Conservation (phyloP, 2,329 filamentous ascomycete species). For the Ramularia endophylla region DNA sequence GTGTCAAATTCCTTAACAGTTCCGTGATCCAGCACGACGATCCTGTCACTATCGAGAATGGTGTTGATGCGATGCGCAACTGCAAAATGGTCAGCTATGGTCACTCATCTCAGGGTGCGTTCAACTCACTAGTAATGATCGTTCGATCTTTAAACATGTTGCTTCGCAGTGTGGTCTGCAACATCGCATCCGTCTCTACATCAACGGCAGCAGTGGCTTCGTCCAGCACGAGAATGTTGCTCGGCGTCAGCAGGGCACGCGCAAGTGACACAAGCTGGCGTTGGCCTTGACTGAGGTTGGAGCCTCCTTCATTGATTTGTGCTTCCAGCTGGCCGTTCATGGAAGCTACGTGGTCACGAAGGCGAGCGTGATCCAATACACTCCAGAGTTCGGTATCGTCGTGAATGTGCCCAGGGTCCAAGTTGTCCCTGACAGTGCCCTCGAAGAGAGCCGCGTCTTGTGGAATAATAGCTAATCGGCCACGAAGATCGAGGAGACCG, state of each 20-base stretch:
- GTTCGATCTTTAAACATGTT: constrained; percentile 80
- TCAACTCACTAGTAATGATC: constrained; percentile 70
- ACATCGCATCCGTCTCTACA: constrained; percentile 60
- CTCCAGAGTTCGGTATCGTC: constrained; percentile 98
- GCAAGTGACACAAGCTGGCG: constrained; percentile 90
- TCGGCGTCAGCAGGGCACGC: constrained; percentile 86
- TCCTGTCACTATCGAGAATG: constrained; percentile 80
- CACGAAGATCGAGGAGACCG: constrained; percentile 79
- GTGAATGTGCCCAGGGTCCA: constrained; percentile 90
- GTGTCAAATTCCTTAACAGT: constrained; percentile 90
- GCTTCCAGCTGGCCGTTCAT: constrained; percentile 92
- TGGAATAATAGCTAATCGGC: constrained; percentile 90
- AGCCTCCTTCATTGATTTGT: constrained; percentile 88
- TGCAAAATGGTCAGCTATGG: constrained; percentile 7
- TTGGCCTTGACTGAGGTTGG: constrained; percentile 92
- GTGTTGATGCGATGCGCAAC: constrained; percentile 97
- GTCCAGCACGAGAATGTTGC: constrained; percentile 94
- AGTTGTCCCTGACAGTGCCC: constrained; percentile 86
- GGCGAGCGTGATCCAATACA: constrained; percentile 72
- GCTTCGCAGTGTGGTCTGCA: constrained; percentile 58
- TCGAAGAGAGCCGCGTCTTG: constrained; percentile 97
- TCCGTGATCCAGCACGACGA: constrained; percentile 88
- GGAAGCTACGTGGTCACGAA: constrained; percentile 79
- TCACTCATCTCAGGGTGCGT: neutral
- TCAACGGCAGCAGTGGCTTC: constrained; percentile 83